Evolutionary conservation across 495 filamentous ascomycete species (phyloP), one percentile per base, ranked within the genome.

Genomic region (Aspergillus ellipticus): DNA sequence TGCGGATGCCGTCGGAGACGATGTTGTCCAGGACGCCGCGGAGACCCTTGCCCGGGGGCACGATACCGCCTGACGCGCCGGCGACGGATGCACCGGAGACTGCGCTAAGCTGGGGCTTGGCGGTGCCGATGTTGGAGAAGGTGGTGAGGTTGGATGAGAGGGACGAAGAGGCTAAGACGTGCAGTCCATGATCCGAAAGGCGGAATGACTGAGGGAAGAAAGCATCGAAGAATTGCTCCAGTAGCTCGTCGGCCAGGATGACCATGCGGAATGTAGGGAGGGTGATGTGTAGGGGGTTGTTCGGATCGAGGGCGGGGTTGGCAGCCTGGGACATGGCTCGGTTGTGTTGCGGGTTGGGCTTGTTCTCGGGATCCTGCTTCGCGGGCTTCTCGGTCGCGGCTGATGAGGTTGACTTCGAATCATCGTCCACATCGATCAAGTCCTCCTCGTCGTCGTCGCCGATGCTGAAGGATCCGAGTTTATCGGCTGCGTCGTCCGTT

Each of bases 211-310:
- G 83, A 0, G 85, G 79, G 74, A 90, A 88, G 55, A 82, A 84
- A 29, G 79, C 86, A 70, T 98, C 94, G 68, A 98, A 98, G 72
- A 98, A 98, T 61, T 90, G 86, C 64, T 98, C 93, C 11, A 98
- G 84, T 3, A 93, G 80, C 64, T 98, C 94, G 68, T 98, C 94
- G 54, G 94, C 94, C 19, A 98, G 83, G 42, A 98, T 86, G 21
- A 98, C 90, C 94, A 98, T 98, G 60, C 94, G 88, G 81, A 98
- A 98, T 19, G 94, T 98, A 0, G 95, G 95, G 8, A 98, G 84
- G 7, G 95, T 97, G 66, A 98, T 97, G 69, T 96, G 87, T 0
- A 98, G 81, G 0, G 94, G 94, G 54, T 94, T 92, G 42, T 87
- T 83, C 0, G 94, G 94, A 67, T 98, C 91, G 5, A 98, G 85